phyloP scores from a whole-genome alignment of 176 grass and related monocot species.

The Tillandsia leiboldiana region DNA sequence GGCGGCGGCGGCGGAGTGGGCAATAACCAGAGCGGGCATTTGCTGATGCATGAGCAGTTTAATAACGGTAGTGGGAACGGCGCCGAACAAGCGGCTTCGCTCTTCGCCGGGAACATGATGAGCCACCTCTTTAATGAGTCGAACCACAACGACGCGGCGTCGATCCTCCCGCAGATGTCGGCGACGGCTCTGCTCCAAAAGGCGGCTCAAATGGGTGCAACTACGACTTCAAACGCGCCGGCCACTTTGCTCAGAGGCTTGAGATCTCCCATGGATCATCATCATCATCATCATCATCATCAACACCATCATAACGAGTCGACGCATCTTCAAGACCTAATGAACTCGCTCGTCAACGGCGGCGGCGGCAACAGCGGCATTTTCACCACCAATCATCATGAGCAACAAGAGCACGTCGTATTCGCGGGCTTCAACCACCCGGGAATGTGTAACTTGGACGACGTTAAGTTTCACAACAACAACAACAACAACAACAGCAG shows the following conservation, averaged over 20 bases:
- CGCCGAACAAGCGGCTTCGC: slow-evolving; percentile 22
- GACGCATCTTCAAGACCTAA: slow-evolving; percentile 64
- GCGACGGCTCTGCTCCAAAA: slow-evolving; percentile 90
- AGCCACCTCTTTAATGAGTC: slow-evolving; percentile 30
- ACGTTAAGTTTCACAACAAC: slow-evolving; percentile 54
- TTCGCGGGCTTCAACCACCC: slow-evolving; percentile 49
- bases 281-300: slow-evolving; percentile 31
- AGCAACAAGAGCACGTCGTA: slow-evolving; percentile 15
- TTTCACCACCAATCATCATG: slow-evolving; percentile 8
- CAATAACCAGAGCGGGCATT: not conserved
- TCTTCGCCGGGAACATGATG: slow-evolving; percentile 53
- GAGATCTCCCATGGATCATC: slow-evolving; percentile 14
- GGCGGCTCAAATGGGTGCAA: slow-evolving; percentile 91
- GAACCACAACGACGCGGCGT: slow-evolving; percentile 46
- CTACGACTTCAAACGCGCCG: slow-evolving; percentile 37
- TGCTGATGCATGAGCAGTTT: not conserved
- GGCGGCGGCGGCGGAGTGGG: not conserved
- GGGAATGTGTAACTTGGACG: slow-evolving; percentile 56
- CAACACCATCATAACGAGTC: slow-evolving; percentile 37
- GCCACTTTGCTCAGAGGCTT: slow-evolving; percentile 43
- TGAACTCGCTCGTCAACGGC: slow-evolving; percentile 70
- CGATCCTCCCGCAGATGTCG: slow-evolving; percentile 76
- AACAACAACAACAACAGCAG: slow-evolving; percentile 25
- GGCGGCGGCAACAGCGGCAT: slow-evolving; percentile 28
- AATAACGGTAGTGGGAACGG: not conserved